These are phyloP conservation scores for Penicillium sp. DNA, from an alignment of 2,329 filamentous ascomycete genomes.

Conservation along the genomic window DNA sequence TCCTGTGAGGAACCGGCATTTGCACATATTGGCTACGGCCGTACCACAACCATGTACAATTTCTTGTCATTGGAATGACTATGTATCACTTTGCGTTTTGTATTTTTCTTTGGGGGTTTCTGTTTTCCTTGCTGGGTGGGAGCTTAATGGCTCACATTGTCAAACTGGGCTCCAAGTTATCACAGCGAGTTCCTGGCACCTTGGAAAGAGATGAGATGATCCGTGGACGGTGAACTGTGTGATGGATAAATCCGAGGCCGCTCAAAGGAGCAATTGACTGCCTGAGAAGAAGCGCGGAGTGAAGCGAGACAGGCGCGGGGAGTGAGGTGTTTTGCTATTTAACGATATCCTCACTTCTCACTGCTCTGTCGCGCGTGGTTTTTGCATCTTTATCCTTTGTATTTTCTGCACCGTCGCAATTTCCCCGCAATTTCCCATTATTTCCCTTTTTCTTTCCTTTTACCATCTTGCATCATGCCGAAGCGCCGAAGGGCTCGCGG, in stretches of 20 bases:
- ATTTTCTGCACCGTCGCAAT: too few relatives aligned
- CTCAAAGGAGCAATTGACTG: background rate
- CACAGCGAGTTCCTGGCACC: background rate
- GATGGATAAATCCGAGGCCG: background rate
- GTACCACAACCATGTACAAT: background rate
- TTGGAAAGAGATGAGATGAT: background rate
- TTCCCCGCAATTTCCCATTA: background rate
- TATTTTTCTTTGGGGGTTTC: background rate
- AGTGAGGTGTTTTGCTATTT: background rate
- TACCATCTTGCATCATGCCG: background rate
- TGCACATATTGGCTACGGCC: background rate
- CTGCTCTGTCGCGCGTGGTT: too few relatives aligned
- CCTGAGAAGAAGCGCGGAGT: background rate
- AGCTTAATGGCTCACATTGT: background rate
- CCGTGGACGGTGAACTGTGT: background rate
- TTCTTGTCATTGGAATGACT: background rate
- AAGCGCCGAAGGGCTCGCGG: background rate
- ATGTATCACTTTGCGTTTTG: background rate
- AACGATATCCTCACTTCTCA: slow-evolving; percentile 1
- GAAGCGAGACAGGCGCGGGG: background rate
- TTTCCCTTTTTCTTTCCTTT: background rate
- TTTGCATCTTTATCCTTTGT: too few relatives aligned
- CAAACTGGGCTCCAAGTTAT: background rate
- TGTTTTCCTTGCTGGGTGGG: background rate
- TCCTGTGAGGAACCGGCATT: background rate